Evolutionary conservation across 2,329 filamentous ascomycete genomes (phyloP).

Genomic region (Calonectria hawksworthii): DNA sequence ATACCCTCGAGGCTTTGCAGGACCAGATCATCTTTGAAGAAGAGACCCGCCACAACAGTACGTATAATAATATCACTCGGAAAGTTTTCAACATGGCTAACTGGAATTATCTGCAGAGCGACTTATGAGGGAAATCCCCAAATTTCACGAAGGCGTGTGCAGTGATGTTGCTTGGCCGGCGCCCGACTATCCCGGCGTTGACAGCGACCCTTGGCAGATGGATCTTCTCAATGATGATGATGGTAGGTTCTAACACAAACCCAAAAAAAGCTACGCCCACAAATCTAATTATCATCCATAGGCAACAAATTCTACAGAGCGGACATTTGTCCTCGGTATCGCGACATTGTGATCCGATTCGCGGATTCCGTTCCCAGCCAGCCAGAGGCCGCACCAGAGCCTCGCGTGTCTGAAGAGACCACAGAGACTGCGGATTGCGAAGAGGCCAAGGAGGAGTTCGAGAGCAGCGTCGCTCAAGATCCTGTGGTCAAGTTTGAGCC

Average conservation of each 20-base stretch:
- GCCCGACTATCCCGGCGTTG: neutral
- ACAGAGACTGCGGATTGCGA: neutral
- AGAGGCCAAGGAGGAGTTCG: neutral
- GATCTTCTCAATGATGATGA: neutral
- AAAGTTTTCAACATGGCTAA: neutral
- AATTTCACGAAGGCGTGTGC: neutral
- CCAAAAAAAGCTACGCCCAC: neutral
- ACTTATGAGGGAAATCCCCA: neutral
- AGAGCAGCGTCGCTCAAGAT: neutral
- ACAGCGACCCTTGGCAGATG: neutral
- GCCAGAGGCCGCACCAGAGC: neutral
- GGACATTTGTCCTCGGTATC: neutral
- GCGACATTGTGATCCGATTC: conserved; percentile 5
- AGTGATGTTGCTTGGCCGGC: neutral
- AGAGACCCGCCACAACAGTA: neutral
- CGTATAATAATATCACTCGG: neutral
- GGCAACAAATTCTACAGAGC: conserved; percentile 3
- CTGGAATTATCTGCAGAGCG: neutral
- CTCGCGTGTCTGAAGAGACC: neutral
- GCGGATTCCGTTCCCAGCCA: neutral
- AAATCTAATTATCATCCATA: neutral
- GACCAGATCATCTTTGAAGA: neutral
- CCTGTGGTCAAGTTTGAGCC: neutral
- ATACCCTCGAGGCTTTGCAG: neutral
- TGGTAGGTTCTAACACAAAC: neutral